Evolutionary conservation across 106 monocot species (phyloP).

Genomic region (Amphibolis antarctica): DNA sequence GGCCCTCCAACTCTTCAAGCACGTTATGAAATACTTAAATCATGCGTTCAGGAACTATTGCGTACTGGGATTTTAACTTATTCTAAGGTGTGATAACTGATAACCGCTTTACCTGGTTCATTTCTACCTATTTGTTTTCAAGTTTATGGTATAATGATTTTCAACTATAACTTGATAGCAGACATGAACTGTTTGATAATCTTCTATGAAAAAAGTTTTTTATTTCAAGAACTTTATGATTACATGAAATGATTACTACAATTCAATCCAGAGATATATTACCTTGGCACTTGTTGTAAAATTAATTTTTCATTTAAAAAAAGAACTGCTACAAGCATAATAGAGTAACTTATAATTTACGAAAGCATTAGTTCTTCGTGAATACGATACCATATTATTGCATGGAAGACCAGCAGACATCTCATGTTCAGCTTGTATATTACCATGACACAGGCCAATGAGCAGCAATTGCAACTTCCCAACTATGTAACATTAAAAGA

Average conservation of each 20-base stretch:
- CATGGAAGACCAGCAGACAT: not conserved
- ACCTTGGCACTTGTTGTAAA: no score
- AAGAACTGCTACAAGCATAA: no score
- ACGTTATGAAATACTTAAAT: constrained; percentile 81
- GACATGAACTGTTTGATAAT: no score
- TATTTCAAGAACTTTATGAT: no score
- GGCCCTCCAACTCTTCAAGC: constrained; percentile 87
- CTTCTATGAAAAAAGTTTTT: no score
- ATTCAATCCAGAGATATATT: no score
- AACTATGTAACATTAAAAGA: constrained; percentile 54
- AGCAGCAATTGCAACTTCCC: constrained; percentile 23
- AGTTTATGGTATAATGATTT: not conserved
- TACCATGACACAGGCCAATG: constrained; percentile 23
- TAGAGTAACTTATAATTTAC: no score
- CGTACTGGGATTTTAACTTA: constrained; percentile 44
- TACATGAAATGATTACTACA: no score
- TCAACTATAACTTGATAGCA: no score
- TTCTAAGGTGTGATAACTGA: constrained; percentile 29
- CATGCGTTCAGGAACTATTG: constrained; percentile 78
- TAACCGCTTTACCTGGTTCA: not conserved
- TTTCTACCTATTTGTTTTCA: not conserved
- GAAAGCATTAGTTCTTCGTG: no score
- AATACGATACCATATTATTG: no score
- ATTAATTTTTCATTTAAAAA: no score
- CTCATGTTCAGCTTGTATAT: not conserved